Conservation (phyloP, 768 basidiomycete species). For the Gloeostereum incarnatum region DNA sequence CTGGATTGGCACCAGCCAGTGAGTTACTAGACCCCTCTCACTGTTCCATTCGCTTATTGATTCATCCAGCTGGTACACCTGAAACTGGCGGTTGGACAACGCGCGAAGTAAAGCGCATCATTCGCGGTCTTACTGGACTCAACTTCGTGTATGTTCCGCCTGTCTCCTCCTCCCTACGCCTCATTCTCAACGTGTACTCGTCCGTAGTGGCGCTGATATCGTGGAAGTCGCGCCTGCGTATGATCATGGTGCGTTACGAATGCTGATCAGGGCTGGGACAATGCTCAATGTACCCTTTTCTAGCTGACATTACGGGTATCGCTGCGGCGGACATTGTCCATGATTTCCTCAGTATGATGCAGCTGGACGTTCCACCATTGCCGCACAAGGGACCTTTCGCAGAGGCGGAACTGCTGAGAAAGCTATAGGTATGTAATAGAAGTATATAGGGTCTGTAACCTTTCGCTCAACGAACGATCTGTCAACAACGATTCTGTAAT, state of each 20-base stretch:
- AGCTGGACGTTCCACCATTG: constrained; percentile 14
- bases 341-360: constrained; percentile 32
- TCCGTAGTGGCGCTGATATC: constrained; percentile 41
- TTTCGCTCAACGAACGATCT: no score
- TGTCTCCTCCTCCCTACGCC: background rate
- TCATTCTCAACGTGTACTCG: background rate
- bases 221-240: constrained; percentile 50
- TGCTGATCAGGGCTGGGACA: background rate
- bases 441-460: no score
- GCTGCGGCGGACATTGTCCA: constrained; percentile 34
- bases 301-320: constrained; percentile 26
- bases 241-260: constrained; percentile 28
- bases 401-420: no score
- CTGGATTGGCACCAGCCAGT: constrained; percentile 54
- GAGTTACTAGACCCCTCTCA: constrained; percentile 14
- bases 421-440: no score
- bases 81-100: constrained; percentile 54
- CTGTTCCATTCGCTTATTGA: background rate
- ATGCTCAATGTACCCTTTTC: no score
- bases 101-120: constrained; percentile 52
- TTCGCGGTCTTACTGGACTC: constrained; percentile 49
- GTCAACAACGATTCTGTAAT: no score
- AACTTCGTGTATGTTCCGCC: constrained; percentile 44
- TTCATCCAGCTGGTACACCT: constrained; percentile 11
- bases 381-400: constrained; percentile 8